A percentile compares a stretch with the other conserved stretches of the same genome.
These are phyloP conservation scores for Papiliotrema fonsecae DNA, from an alignment of 1,284 basidiomycete species.

Conservation along the genomic window DNA sequence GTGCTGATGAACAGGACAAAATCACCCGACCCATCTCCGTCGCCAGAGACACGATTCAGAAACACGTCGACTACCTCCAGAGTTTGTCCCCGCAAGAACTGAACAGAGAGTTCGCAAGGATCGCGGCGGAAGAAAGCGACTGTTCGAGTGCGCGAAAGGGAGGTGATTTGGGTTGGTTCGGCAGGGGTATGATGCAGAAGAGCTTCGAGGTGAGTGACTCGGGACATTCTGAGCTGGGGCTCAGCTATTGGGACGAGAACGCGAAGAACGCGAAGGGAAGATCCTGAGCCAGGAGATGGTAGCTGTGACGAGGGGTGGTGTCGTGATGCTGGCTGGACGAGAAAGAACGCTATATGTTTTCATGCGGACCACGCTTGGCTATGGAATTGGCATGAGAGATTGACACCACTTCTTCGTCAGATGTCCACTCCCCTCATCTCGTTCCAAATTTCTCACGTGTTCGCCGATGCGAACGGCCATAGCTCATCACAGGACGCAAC, in stretches of 20 bases:
- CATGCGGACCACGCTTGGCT: no score
- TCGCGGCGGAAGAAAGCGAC: conserved; percentile 74
- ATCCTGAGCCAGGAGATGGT: no score
- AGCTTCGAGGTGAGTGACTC: conserved; percentile 65
- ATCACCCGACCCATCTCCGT: conserved; percentile 90
- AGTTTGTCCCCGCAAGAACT: conserved; percentile 50
- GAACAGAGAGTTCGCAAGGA: conserved; percentile 62
- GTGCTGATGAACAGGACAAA: conserved; percentile 52
- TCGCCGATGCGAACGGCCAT: no score
- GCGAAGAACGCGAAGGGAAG: no score
- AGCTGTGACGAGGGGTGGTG: no score
- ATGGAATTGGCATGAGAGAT: no score
- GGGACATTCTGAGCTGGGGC: not conserved
- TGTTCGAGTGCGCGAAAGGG: conserved; percentile 74
- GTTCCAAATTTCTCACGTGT: no score
- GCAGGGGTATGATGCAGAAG: conserved; percentile 90
- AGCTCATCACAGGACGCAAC: conserved; percentile 60
- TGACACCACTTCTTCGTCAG: no score
- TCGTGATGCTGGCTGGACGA: no score
- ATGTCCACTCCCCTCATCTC: no score
- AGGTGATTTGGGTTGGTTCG: conserved; percentile 85
- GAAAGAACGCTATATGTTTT: no score
- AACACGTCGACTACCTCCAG: conserved; percentile 50
- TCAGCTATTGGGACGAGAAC: no score
- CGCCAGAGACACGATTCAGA: conserved; percentile 70